Base-by-base conservation (phyloP, 306 rosid species). In the Argentina anserina region DNA sequence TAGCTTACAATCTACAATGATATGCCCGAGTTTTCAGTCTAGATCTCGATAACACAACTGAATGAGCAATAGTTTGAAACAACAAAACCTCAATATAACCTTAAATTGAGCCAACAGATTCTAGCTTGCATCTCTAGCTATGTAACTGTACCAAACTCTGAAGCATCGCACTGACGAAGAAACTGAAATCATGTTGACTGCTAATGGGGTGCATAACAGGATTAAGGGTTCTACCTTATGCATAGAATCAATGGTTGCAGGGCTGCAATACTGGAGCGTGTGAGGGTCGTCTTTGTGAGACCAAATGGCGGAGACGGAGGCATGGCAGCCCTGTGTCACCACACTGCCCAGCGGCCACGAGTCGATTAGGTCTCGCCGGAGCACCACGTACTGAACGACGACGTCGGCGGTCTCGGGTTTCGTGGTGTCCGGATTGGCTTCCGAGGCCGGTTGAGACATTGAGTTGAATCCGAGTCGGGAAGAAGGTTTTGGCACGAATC, bases 281-380 rank as follows among this genome's bases (percentile, higher is more conserved):
- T 75, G 42, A n/a, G 90, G 88, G 74, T 90, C 96, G 21, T 88
- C 93, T 72, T 73, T 84, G 74, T 86, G 83, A 52, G 85, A 75
- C 97, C 97, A 90, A 74, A 93, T 67, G 70, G 91, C 97, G 14
- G 91, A 77, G 20, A 87, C 97, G 71, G 98, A 86, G 79, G 97
- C 98, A 76, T 90, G 98, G 77, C 98, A 92, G 40, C 93, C 96
- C 82, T 88, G 96, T 12, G 98, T 85, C 9, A 92, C 93, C 59
- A 90, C 86, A 76, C 97, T 90, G 3, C 98, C 98, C 2, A 86
- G 85, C 41, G 95, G 95, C 98, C 97, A 92, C 46, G 81, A 55
- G 67, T 93, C 97, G 58, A 88, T 93, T 20, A 93, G 89, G 79
- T 93, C 98, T 63, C 98, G 89, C 76, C 97, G 93, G 80, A 93